phyloP scores from a whole-genome alignment of 108 stramenopile species.

The Pseudonitzschia multiseries region DNA sequence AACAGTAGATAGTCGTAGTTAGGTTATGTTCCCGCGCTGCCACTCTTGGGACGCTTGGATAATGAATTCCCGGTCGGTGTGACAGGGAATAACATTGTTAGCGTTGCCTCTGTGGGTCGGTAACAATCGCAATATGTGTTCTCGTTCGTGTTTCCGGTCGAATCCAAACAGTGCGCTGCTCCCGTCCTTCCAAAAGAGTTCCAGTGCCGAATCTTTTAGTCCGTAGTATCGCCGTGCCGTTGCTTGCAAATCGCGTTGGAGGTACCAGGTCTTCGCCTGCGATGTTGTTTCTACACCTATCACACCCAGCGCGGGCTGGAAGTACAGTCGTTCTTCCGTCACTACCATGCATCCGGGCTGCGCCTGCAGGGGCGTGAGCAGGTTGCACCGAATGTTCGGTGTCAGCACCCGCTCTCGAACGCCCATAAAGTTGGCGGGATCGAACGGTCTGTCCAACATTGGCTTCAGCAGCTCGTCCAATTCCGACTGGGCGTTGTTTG shows the following conservation, averaged over 20 bases:
- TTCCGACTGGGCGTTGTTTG: slow-evolving; percentile 17
- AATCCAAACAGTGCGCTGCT: slow-evolving; percentile 64
- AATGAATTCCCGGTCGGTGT: slow-evolving; percentile 80
- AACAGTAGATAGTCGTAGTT: slow-evolving; percentile 96
- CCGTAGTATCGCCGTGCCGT: slow-evolving; percentile 74
- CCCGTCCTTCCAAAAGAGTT: slow-evolving; percentile 69
- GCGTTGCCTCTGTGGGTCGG: slow-evolving; percentile 25
- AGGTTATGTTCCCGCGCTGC: slow-evolving; percentile 61
- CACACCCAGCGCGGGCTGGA: slow-evolving; percentile 60
- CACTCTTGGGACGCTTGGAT: slow-evolving; percentile 63
- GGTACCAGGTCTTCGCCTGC: slow-evolving; percentile 42
- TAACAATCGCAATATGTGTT: slow-evolving; percentile 65
- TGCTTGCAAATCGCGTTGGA: slow-evolving; percentile 55
- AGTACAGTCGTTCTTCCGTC: slow-evolving; percentile 69
- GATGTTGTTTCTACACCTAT: slow-evolving; percentile 24
- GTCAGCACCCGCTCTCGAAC: slow-evolving; percentile 62
- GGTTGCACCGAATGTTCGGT: slow-evolving; percentile 38
- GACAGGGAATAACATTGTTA: slow-evolving; percentile 45
- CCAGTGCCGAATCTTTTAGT: slow-evolving; percentile 73
- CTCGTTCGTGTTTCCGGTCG: slow-evolving; percentile 67
- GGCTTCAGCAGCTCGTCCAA: slow-evolving; percentile 57
- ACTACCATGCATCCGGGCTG: slow-evolving; percentile 60
- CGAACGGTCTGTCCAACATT: slow-evolving; percentile 65
- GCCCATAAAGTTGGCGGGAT: slow-evolving; percentile 58
- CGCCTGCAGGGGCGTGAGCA: slow-evolving; percentile 56